Evolutionary conservation across 1,139 yeast species (phyloP).

Genomic region (Yamadazyma aaseri): DNA sequence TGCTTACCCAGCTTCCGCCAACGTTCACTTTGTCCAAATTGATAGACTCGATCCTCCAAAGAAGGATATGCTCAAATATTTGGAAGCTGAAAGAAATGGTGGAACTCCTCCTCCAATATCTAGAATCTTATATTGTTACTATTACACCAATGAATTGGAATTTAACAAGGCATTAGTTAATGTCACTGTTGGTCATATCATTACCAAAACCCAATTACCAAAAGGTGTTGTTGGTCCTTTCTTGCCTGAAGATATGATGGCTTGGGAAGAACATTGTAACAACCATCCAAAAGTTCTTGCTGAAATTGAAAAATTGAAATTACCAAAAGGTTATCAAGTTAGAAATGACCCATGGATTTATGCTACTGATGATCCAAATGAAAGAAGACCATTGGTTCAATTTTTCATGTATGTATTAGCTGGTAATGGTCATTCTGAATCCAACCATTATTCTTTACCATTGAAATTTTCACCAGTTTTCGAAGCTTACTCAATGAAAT

Average conservation of each 20-base stretch:
- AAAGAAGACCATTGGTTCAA: slow-evolving; percentile 63
- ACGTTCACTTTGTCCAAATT: slow-evolving; percentile 68
- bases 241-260: slow-evolving; percentile 65
- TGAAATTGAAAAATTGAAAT: slow-evolving; percentile 62
- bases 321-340: slow-evolving; percentile 55
- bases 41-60: slow-evolving; percentile 84
- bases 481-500: slow-evolving; percentile 62
- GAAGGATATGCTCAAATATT: slow-evolving; percentile 63
- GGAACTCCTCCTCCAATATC: slow-evolving; percentile 54
- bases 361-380: slow-evolving; percentile 69
- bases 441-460: slow-evolving; percentile 84
- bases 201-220: slow-evolving; percentile 57
- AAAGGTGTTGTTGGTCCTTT: slow-evolving; percentile 72
- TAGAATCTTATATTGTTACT: slow-evolving; percentile 67
- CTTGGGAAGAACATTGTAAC: slow-evolving; percentile 50
- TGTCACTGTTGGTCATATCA: slow-evolving; percentile 60
- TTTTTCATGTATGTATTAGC: slow-evolving; percentile 77
- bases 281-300: slow-evolving; percentile 59
- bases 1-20: slow-evolving; percentile 44
- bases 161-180: slow-evolving; percentile 76
- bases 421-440: slow-evolving; percentile 67
- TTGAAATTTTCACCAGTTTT: slow-evolving; percentile 80
- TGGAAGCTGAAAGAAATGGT: slow-evolving; percentile 70
- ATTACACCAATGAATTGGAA: slow-evolving; percentile 54
- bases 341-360: slow-evolving; percentile 87